Conservation (phyloP, 805 yeast species). For the Nakazawaea holstii region DNA sequence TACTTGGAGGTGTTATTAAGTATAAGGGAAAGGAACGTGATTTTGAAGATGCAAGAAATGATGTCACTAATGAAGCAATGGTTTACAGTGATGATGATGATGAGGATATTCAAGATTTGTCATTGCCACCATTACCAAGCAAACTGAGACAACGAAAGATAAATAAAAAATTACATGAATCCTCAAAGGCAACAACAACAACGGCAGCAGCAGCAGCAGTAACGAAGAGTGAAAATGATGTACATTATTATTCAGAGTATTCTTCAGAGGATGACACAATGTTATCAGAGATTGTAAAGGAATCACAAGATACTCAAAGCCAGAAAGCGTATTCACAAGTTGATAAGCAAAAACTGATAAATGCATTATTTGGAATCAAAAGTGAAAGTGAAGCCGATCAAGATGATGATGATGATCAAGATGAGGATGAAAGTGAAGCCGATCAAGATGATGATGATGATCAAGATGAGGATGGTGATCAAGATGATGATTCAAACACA, state of each 20-base stretch:
- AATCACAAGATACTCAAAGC: constrained; percentile 8
- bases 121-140: constrained; percentile 25
- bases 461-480: background rate
- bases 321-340: background rate
- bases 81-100: constrained; percentile 24
- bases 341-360: constrained; percentile 1
- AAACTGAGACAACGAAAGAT: background rate
- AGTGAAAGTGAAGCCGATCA: constrained; percentile 1
- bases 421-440: background rate
- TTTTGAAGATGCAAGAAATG: constrained; percentile 66
- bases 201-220: constrained; percentile 22
- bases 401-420: background rate
- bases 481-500: background rate
- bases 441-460: background rate
- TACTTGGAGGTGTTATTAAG: constrained; percentile 74
- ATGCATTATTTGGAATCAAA: constrained; percentile 5
- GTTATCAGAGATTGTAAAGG: constrained; percentile 6
- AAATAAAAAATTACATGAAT: constrained; percentile 18
- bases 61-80: constrained; percentile 57
- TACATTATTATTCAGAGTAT: constrained; percentile 38
- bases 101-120: constrained; percentile 18
- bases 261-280: constrained; percentile 24
- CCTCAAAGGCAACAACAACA: no score
- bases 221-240: constrained; percentile 31
- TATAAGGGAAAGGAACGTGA: constrained; percentile 72